phyloP scores from a whole-genome alignment of 2,329 filamentous ascomycete species.

The Arachnomyces sp. region DNA sequence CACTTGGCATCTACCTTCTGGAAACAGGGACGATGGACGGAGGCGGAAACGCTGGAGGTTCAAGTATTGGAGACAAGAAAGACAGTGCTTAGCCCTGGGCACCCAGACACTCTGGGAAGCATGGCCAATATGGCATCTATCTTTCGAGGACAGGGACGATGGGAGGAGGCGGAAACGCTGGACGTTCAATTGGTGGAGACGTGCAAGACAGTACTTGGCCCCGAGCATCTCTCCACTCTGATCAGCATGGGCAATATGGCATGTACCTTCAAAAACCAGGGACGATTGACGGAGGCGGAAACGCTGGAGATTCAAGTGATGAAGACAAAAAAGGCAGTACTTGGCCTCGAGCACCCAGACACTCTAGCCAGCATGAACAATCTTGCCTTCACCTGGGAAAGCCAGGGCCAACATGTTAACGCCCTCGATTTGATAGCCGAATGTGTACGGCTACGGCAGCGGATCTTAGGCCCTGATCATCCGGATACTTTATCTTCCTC shows the following conservation, averaged over 20 bases:
- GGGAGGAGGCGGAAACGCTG: conserved; percentile 15
- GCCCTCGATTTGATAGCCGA: too few relatives aligned
- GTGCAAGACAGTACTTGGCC: conserved; percentile 12
- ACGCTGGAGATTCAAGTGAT: conserved; percentile 13
- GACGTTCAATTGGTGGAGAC: conserved; percentile 12
- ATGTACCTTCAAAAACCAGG: conserved; percentile 19
- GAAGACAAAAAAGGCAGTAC: conserved; percentile 9
- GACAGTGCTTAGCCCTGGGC: conserved; percentile 11
- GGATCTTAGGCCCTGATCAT: too few relatives aligned
- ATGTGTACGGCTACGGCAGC: too few relatives aligned
- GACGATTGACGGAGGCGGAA: conserved; percentile 16
- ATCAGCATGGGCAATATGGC: conserved; percentile 14
- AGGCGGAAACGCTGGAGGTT: conserved; percentile 16
- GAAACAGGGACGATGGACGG: conserved; percentile 21
- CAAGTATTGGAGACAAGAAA: conserved; percentile 12
- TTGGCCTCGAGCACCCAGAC: conserved; percentile 18
- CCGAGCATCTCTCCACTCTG: conserved; percentile 19
- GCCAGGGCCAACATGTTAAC: too few relatives aligned
- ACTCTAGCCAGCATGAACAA: conserved; percentile 18
- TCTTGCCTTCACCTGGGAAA: conserved; percentile 7
- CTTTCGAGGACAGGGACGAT: conserved; percentile 11
- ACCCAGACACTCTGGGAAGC: conserved; percentile 15
- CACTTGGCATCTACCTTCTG: conserved; percentile 9
- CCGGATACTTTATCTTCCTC: too few relatives aligned
- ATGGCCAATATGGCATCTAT: conserved; percentile 12